Base-by-base conservation (phyloP, 2,329 filamentous ascomycete species). In the Fusarium solani-melongenae region DNA sequence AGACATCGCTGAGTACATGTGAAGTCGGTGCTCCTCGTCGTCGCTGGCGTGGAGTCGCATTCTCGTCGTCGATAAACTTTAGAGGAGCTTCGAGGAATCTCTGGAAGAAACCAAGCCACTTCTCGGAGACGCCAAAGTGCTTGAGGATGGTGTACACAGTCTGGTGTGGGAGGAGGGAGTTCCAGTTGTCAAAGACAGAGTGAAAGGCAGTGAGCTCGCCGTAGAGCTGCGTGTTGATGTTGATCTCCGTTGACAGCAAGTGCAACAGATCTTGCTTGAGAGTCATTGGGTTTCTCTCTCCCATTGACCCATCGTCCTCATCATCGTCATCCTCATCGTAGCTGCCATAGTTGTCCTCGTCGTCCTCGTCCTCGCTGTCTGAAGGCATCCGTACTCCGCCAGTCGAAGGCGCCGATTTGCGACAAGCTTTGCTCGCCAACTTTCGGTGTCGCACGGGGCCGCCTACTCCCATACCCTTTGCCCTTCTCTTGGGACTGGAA, bases 1-100 rank as follows among this genome's bases (percentile, higher is more conserved):
- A 87, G 10, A 89, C 82, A 36, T 90, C 87, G 24, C 88, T 90
- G 2, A 93, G 82, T 0, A 86, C 82, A 75, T 92, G 89, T 6
- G 87, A 88, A 58, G 90, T 87, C 0, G 91, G 91, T 2, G 90
- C 86, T 9, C 91, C 91, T 17, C 89, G 85, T 63, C 84, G 86
- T 11, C 91, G 85, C 8, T 81, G 80, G 6, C 84, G 86, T 4
- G 83, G 67, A 0, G 83, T 83, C 3, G 83, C 79, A 1, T 85
- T 79, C 3, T 86, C 86, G 58, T 92, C 89, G 1, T 89, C 84
- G 1, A 82, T 75, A 69, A 92, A 91, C 62, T 85, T 86, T 44
- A 92, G 80, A 0, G 91, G 91, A 0, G 88, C 86, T 72, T 88
- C 84, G 1, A 93, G 84, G 65, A 90, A 92, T 3, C 82, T 85